Conservation (phyloP, 495 filamentous ascomycete genomes). For the Apiosordaria backusii region DNA sequence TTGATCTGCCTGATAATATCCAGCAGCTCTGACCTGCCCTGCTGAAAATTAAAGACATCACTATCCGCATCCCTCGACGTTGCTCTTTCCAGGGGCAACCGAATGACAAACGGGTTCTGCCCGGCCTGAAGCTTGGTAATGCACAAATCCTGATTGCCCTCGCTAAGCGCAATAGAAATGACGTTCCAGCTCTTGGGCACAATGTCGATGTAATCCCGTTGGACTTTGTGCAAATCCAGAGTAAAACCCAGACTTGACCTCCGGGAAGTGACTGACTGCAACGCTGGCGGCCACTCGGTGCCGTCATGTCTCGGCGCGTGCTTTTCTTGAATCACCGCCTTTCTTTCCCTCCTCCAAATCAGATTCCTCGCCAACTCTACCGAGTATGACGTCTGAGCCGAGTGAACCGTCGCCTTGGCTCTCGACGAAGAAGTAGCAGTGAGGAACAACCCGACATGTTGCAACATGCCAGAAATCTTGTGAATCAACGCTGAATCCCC, state of each 20-base stretch:
- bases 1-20: slow-evolving; percentile 80
- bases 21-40: slow-evolving; percentile 70
- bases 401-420: slow-evolving; percentile 44
- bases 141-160: slow-evolving; percentile 73
- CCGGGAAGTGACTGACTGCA: slow-evolving; percentile 22
- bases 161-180: slow-evolving; percentile 77
- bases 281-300: slow-evolving; percentile 28
- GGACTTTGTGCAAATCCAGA: slow-evolving; percentile 54
- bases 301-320: slow-evolving; percentile 27
- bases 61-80: slow-evolving; percentile 76
- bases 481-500: slow-evolving; percentile 50
- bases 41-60: slow-evolving; percentile 76
- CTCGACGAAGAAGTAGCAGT: slow-evolving; percentile 52
- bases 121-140: slow-evolving; percentile 72
- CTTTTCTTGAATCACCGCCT: slow-evolving; percentile 46
- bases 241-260: slow-evolving; percentile 39
- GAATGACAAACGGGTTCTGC: slow-evolving; percentile 75
- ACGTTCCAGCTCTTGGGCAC: slow-evolving; percentile 81
- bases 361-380: slow-evolving; percentile 62
- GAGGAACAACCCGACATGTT: slow-evolving; percentile 62
- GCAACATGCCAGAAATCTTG: slow-evolving; percentile 55
- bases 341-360: slow-evolving; percentile 56
- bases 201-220: slow-evolving; percentile 71
- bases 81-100: slow-evolving; percentile 77
- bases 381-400: slow-evolving; percentile 55